Conservation (phyloP, 2,329 filamentous ascomycete species). For the Pleochaeta shiraiana region DNA sequence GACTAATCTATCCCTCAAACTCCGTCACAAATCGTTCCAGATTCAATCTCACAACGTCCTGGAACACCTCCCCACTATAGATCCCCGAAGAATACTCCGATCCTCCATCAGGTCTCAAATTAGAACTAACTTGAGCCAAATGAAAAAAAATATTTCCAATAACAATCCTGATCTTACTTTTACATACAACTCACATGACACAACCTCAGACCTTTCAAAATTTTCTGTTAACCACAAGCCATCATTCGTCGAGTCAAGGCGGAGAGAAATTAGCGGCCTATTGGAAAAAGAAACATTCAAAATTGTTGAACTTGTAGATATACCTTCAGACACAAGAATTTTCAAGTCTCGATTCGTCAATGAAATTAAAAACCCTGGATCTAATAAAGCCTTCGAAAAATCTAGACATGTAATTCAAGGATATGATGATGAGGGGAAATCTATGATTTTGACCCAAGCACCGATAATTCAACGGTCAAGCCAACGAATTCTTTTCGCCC, state of each 20-base stretch:
- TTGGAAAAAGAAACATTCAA: constrained; percentile 4
- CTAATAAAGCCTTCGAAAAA: constrained; percentile 2
- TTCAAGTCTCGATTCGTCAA: background rate
- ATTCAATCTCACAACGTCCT: background rate
- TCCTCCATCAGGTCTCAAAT: background rate
- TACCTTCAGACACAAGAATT: background rate
- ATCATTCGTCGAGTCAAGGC: background rate
- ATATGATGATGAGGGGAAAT: constrained; percentile 7
- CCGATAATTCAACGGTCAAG: constrained; percentile 6
- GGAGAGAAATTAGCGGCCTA: background rate
- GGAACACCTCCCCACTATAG: background rate
- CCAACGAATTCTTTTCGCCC: constrained; percentile 3
- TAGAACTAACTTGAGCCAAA: background rate
- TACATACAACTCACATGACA: background rate
- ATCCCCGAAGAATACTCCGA: background rate
- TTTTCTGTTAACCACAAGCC: background rate
- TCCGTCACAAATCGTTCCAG: background rate
- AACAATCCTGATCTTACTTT: background rate
- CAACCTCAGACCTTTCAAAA: background rate
- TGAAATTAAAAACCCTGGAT: background rate
- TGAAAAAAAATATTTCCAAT: background rate
- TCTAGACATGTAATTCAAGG: constrained; percentile 5
- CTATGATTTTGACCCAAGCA: constrained; percentile 5
- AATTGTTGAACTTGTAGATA: background rate
- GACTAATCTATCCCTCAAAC: background rate